A percentile compares a stretch with the other conserved stretches of the same genome.
These are phyloP conservation scores for Penicillium tannophilum DNA, from an alignment of 495 filamentous ascomycete genomes.

Conservation along the genomic window DNA sequence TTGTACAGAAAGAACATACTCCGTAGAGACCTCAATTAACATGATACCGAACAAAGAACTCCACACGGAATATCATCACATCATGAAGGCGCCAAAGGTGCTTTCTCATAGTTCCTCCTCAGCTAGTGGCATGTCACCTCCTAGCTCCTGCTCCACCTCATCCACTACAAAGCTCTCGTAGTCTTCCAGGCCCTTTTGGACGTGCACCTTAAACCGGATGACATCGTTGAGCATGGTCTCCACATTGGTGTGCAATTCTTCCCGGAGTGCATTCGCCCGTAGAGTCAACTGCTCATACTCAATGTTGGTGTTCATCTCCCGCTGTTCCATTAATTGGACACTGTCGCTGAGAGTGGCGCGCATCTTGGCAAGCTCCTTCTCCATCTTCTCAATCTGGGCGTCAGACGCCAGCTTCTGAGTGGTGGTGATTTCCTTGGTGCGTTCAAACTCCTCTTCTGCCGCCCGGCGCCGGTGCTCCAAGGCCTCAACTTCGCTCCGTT, in stretches of 20 bases:
- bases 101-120: constrained; percentile 38
- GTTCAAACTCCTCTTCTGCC: constrained; percentile 91
- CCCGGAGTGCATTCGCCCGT: constrained; percentile 77
- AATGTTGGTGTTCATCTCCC: constrained; percentile 94
- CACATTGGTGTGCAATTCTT: constrained; percentile 93
- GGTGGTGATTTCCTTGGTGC: constrained; percentile 83
- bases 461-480: constrained; percentile 82
- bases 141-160: constrained; percentile 84
- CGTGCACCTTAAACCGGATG: constrained; percentile 97
- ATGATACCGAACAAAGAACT: constrained; percentile 15
- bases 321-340: constrained; percentile 89
- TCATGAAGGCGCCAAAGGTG: constrained; percentile 11
- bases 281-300: constrained; percentile 94
- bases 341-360: constrained; percentile 79
- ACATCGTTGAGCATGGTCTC: constrained; percentile 96
- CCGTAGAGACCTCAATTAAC: constrained; percentile 21
- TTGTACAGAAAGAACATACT: constrained; percentile 9
- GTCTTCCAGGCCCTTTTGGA: constrained; percentile 87
- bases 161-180: constrained; percentile 91
- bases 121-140: constrained; percentile 43
- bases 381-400: constrained; percentile 96
- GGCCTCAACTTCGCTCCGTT: constrained; percentile 85
- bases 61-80: constrained; percentile 12
- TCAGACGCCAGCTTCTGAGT: constrained; percentile 86
- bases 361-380: constrained; percentile 95